phyloP scores from a whole-genome alignment of 192 early-diverging fungal species.

The Backusella parvicylindrica region DNA sequence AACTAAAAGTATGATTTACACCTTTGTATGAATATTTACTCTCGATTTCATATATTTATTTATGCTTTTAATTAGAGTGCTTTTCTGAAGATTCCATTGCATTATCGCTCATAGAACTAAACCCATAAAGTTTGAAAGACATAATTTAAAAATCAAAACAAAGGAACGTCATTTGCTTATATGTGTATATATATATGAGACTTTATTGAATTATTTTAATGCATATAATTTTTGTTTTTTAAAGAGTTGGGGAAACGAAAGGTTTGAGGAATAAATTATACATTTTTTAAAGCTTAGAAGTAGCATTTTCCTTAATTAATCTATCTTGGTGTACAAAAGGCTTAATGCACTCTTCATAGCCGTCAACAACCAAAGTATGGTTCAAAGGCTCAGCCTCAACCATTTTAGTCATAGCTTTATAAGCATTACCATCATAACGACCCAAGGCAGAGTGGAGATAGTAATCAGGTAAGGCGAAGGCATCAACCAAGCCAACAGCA shows the following conservation, averaged over 20 bases:
- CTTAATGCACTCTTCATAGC: slow-evolving; percentile 49
- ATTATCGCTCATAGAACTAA: too few relatives aligned
- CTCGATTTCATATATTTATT: too few relatives aligned
- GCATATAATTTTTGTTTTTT: background rate
- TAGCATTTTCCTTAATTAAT: background rate
- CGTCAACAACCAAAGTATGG: slow-evolving; percentile 51
- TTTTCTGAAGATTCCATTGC: too few relatives aligned
- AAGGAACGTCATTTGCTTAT: background rate
- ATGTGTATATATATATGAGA: background rate
- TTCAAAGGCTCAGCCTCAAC: slow-evolving; percentile 77
- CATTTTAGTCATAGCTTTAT: slow-evolving; percentile 72
- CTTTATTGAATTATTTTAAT: background rate
- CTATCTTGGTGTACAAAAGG: slow-evolving; percentile 26
- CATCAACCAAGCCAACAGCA: slow-evolving; percentile 77
- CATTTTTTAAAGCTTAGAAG: slow-evolving; percentile 22
- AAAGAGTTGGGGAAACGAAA: background rate
- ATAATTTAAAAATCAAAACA: background rate
- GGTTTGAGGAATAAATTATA: background rate
- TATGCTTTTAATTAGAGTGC: too few relatives aligned
- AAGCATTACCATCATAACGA: slow-evolving; percentile 71
- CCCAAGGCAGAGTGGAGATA: slow-evolving; percentile 75
- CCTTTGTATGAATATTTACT: too few relatives aligned
- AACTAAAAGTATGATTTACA: too few relatives aligned
- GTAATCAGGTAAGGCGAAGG: slow-evolving; percentile 74
- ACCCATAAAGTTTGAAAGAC: too few relatives aligned